Evolutionary conservation across 306 rosid species (phyloP).

Genomic region (Inga laurina): DNA sequence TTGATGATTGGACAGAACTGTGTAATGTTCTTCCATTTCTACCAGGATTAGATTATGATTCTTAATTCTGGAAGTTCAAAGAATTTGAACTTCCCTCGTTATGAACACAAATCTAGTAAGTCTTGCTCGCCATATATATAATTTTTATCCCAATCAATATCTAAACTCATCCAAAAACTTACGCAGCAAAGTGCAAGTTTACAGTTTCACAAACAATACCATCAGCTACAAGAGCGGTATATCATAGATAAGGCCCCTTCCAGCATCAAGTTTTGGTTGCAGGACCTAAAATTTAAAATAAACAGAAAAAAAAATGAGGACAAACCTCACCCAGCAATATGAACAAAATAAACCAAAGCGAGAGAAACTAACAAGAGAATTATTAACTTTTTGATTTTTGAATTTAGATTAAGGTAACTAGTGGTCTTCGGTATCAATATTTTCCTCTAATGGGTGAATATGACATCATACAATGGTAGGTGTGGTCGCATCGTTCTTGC

Average conservation of each 20-base stretch:
- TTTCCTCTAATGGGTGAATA: too few species aligned
- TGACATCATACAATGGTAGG: neutral
- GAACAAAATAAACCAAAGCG: too few species aligned
- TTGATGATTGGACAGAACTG: conserved; percentile 54
- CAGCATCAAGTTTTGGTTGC: too few species aligned
- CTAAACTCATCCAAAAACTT: neutral
- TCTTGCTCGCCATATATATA: conserved; percentile 61
- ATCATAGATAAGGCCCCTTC: too few species aligned
- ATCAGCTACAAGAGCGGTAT: too few species aligned
- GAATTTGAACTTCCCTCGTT: conserved; percentile 73
- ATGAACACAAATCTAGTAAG: conserved; percentile 74
- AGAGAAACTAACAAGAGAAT: too few species aligned
- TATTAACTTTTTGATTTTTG: too few species aligned
- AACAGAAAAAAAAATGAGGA: too few species aligned
- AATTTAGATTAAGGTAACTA: too few species aligned
- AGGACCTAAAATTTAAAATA: too few species aligned
- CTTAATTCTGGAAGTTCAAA: neutral
- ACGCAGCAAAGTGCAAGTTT: neutral
- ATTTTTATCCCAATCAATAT: conserved; percentile 13
- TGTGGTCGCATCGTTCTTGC: neutral
- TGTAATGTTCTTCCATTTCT: conserved; percentile 61
- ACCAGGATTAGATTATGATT: conserved; percentile 60
- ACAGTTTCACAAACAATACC: neutral
- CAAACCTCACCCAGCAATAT: too few species aligned
- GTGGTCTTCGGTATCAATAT: too few species aligned